Evolutionary conservation across 805 yeast genomes (phyloP).

Genomic region (Suhomyces sp.): DNA sequence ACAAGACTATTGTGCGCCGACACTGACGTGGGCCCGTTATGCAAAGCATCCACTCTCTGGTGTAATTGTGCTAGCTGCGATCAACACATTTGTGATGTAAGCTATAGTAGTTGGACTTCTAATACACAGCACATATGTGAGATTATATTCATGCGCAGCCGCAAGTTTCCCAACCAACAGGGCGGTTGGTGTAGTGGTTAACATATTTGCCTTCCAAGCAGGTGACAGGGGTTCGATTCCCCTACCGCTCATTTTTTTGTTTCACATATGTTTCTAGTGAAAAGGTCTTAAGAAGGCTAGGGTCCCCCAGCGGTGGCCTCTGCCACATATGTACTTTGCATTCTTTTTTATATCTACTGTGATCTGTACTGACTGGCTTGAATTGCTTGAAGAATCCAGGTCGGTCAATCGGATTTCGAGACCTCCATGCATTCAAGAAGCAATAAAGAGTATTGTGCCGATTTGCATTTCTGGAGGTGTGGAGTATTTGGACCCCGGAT

Average conservation of each 20-base stretch:
- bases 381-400: neutral
- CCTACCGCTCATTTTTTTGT: slow-evolving; percentile 64
- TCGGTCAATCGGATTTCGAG: neutral
- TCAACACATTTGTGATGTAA: too few relatives aligned
- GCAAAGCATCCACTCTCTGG: neutral
- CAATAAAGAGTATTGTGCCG: slow-evolving; percentile 39
- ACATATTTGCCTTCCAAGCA: slow-evolving; percentile 92
- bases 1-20: neutral
- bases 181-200: slow-evolving; percentile 92
- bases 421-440: slow-evolving; percentile 35
- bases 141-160: neutral
- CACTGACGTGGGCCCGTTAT: neutral
- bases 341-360: neutral
- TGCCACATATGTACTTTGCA: neutral
- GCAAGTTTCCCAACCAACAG: slow-evolving; percentile 19
- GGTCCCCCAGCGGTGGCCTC: neutral
- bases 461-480: slow-evolving; percentile 40
- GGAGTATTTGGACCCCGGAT: slow-evolving; percentile 32
- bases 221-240: slow-evolving; percentile 94
- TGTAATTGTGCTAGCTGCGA: too few relatives aligned
- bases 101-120: too few relatives aligned
- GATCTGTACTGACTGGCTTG: neutral
- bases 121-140: neutral
- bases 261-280: neutral
- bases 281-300: neutral